phyloP scores from a whole-genome alignment of 768 basidiomycete genomes.

The Xerocomus spinulosus region DNA sequence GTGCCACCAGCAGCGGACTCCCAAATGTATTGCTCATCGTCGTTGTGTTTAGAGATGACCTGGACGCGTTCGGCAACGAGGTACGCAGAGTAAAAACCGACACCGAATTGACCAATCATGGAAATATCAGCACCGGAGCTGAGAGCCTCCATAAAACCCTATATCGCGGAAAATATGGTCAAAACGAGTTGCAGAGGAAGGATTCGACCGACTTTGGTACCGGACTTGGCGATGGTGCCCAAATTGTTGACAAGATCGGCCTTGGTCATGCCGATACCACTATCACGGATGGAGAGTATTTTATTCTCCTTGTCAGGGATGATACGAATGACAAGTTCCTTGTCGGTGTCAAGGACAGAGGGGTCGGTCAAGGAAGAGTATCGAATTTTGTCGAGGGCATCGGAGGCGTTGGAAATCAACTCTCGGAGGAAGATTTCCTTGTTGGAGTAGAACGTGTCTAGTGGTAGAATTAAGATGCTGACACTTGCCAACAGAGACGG shows the following conservation, averaged over 20 bases:
- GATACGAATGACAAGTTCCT: conserved; percentile 94
- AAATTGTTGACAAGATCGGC: conserved; percentile 99
- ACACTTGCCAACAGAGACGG: neutral
- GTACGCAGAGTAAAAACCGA: conserved; percentile 99
- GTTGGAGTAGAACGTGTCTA: conserved; percentile 99
- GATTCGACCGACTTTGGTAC: conserved; percentile 64
- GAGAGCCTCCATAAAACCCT: conserved; percentile 99
- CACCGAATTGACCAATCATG: conserved; percentile 99
- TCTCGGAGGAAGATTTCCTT: conserved; percentile 99
- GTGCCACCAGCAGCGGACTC: conserved; percentile 99
- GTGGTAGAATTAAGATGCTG: conserved; percentile 7
- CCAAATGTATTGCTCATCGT: conserved; percentile 99
- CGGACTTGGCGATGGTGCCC: conserved; percentile 92
- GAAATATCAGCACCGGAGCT: conserved; percentile 84
- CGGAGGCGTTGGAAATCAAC: conserved; percentile 93
- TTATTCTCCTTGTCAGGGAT: conserved; percentile 96
- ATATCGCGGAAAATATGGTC: conserved; percentile 6
- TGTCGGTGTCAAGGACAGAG: conserved; percentile 79
- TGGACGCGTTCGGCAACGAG: conserved; percentile 98
- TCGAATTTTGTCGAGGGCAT: conserved; percentile 99
- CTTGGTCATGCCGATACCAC: conserved; percentile 99
- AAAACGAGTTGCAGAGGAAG: neutral
- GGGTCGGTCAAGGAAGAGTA: conserved; percentile 95
- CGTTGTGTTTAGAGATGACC: conserved; percentile 99
- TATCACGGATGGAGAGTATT: conserved; percentile 84